Base-by-base conservation (phyloP, 331 rosid species). In the Malus hybrid region DNA sequence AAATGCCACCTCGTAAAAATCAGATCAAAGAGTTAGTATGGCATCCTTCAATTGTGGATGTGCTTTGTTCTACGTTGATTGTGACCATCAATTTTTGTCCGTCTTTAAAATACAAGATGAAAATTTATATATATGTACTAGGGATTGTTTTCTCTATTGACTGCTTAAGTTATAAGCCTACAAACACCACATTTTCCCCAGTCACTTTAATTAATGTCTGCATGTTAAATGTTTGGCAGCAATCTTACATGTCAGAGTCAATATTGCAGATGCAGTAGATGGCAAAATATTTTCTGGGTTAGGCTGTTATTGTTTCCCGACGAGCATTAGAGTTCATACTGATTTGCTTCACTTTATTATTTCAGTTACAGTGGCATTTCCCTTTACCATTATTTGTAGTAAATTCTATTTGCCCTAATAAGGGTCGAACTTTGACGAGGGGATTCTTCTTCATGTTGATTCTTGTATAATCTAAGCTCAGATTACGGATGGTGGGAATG, bases 11-110 rank as follows among this genome's bases (percentile, higher is more conserved):
- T 34, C 80, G 75, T 76, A 87, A 80, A 82, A 85, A 46, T 83
- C 89, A 59, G 29, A 82, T 46, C 48, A 79, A 71, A 82, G 67
- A 96, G 99, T 94, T 69, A 56, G 90, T 83, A 73, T 63, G 44
- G 32, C 73, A 50, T 65, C 69, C 39, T 73, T 10, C 27, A 59
- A 50, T 32, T 56, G 48, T 78, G 20, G 74, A 27, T 27, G 12
- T 77, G 55, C 61, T 33, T 69, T 19, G 5, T 15, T 36, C 15
- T 14, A 20, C 16, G 1, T 15, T 28, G 55, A 11, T 33, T n/a
- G 16, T 55, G 52, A 24, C 14, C 12, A 8, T 4, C 15, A 1
- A 12, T 42, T 64, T 34, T 3, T 42, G 48, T 10, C 13, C 13
- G 14, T 42, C 13, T 42, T 42, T 42, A 42, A 42, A 42, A 42